Percentiles rank a stretch among this genome's conserved stretches.
Conservation (phyloP, 306 rosid species). For the Senna tora region DNA sequence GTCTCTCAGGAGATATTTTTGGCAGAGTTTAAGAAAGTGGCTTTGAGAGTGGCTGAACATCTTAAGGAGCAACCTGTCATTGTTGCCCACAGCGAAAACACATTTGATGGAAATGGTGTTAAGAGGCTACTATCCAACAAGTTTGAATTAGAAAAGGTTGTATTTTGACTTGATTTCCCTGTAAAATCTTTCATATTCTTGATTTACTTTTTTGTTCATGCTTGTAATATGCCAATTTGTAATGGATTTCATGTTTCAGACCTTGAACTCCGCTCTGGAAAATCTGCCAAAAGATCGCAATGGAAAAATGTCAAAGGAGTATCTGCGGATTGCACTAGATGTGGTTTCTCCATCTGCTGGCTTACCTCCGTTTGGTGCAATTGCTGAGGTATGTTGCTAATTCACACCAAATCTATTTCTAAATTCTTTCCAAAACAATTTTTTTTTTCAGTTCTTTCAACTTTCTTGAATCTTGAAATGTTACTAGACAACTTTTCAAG, state of each 20-base stretch:
- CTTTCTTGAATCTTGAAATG: background rate
- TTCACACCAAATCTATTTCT: constrained; percentile 9
- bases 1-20: constrained; percentile 69
- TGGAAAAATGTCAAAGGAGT: constrained; percentile 75
- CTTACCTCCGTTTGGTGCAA: constrained; percentile 84
- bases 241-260: constrained; percentile 61
- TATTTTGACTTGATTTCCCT: background rate
- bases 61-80: constrained; percentile 74
- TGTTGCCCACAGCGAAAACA: constrained; percentile 87
- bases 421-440: too few relatives aligned
- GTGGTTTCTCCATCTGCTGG: constrained; percentile 76
- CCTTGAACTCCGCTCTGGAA: constrained; percentile 62
- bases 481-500: background rate
- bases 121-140: constrained; percentile 79
- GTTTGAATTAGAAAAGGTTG: constrained; percentile 95
- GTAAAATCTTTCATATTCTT: background rate
- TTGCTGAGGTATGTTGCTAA: constrained; percentile 62
- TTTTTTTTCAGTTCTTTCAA: background rate
- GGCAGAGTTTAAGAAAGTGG: constrained; percentile 71
- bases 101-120: constrained; percentile 79
- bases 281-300: constrained; percentile 66
- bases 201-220: constrained; percentile 8
- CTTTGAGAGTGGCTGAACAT: constrained; percentile 55
- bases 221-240: constrained; percentile 22
- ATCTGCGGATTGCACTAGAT: constrained; percentile 64